Evolutionary conservation across 257 asterid genomes (phyloP).

Genomic region (Plantago elongata): DNA sequence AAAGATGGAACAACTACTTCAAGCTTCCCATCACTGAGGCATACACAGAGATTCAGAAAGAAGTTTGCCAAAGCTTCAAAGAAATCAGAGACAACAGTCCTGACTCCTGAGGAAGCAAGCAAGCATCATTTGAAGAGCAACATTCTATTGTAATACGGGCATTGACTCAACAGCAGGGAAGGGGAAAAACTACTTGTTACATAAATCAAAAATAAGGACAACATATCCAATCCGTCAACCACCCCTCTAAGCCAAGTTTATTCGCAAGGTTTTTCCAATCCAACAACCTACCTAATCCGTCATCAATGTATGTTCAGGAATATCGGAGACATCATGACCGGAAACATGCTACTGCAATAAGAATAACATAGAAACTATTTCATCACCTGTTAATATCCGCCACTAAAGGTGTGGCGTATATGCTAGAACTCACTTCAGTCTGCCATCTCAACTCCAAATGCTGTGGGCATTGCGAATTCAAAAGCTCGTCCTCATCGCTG

Average conservation of each 20-base stretch:
- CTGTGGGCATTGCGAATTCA: conserved; percentile 95
- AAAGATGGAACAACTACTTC: conserved; percentile 94
- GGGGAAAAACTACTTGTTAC: no score
- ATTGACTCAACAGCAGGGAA: no score
- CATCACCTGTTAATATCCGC: conserved; percentile 92
- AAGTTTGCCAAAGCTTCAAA: conserved; percentile 12
- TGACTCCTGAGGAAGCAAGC: background rate
- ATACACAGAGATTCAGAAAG: conserved; percentile 17
- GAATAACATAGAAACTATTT: no score
- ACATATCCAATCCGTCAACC: background rate
- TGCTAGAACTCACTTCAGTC: conserved; percentile 96
- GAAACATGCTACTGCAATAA: background rate
- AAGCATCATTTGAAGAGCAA: background rate
- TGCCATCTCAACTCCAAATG: conserved; percentile 98
- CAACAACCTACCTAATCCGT: no score
- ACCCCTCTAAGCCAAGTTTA: no score
- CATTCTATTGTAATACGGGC: background rate
- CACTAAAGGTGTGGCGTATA: conserved; percentile 84
- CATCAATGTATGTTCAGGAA: no score
- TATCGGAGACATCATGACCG: no score
- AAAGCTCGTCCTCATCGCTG: conserved; percentile 83
- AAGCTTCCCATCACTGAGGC: conserved; percentile 88
- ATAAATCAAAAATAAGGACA: conserved; percentile 3
- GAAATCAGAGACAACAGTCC: background rate
- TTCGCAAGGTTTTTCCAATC: no score